Base-by-base conservation (phyloP, 805 yeast genomes). In the Pichia insulana region DNA sequence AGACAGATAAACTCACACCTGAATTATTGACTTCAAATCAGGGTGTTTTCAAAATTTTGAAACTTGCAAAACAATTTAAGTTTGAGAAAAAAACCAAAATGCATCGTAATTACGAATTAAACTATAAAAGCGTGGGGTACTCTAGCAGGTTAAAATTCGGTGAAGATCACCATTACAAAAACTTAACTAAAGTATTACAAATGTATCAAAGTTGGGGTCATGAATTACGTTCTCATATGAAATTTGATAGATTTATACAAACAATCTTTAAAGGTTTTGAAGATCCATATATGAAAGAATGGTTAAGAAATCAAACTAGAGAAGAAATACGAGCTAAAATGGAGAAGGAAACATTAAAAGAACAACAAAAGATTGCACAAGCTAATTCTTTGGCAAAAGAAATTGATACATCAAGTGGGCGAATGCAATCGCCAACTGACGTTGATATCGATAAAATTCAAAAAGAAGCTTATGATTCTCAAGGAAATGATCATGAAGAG, bases 131-230 rank as follows among this genome's bases (percentile, higher is more conserved):
- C n/a, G 4, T n/a, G 15, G 11, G 13, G 4, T 28, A 19, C 15
- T 46, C 48, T 28, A 47, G 44, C 35, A 43, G 45, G 27, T 41
- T 43, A 31, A 47, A 43, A 22, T 56, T 50, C 39, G 53, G 49
- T 6, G 41, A 70, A 59, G 44, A 74, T 13, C 65, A 69, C 46
- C 79, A 76, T 51, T 64, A 62, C 42, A 63, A 70, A 28, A 78
- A 77, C 56, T 56, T 78, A 41, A 58, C 68, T 9, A 61, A 67
- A 28, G 56, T 83, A 7, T 57, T 82, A 7, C 69, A 69, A 26
- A 66, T 72, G 30, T 83, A 81, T 57, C 87, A 82, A 59, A 52
- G 78, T 28, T 83, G 90, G 89, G 87, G 82, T 1, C 90, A 83
- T 57, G 66, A 71, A 18, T 52, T 87, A 31, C 86, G 73, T 55